These are phyloP conservation scores for Cinnamomum chago DNA, from an alignment of 164 flowering plant genomes.

Conservation along the genomic window DNA sequence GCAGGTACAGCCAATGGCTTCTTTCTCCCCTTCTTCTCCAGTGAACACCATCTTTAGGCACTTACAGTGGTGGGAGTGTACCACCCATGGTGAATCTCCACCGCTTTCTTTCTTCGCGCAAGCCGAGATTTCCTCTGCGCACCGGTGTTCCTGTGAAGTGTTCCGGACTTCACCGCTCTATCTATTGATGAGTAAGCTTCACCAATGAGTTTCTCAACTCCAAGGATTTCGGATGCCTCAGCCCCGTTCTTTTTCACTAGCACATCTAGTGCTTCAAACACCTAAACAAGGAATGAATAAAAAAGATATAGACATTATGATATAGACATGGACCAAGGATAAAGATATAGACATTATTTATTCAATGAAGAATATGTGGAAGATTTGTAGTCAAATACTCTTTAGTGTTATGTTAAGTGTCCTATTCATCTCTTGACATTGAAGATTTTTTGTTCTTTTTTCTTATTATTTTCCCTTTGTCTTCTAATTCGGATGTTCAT, in stretches of 20 bases:
- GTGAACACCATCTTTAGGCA: not conserved
- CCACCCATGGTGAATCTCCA: constrained; percentile 93
- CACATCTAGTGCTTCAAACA: constrained; percentile 26
- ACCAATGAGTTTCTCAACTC: constrained; percentile 75
- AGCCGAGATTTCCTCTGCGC: constrained; percentile 85
- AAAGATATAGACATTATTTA: no score
- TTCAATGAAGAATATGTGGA: no score
- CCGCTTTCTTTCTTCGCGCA: constrained; percentile 84
- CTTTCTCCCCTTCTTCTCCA: not conserved
- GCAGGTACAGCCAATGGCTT: no score
- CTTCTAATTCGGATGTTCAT: no score
- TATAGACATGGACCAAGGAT: no score
- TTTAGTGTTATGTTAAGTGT: no score
- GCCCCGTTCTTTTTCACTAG: constrained; percentile 73
- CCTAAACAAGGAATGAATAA: not conserved
- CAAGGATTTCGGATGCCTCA: constrained; percentile 58
- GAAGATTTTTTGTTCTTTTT: no score
- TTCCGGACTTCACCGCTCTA: constrained; percentile 74
- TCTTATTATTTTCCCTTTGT: no score
- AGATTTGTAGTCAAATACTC: no score
- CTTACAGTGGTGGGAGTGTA: constrained; percentile 51
- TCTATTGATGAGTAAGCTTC: constrained; percentile 90
- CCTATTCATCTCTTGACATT: no score
- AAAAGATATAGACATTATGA: not conserved
- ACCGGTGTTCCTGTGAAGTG: constrained; percentile 88